phyloP scores from a whole-genome alignment of 768 basidiomycete species.

The Suillus placidus region DNA sequence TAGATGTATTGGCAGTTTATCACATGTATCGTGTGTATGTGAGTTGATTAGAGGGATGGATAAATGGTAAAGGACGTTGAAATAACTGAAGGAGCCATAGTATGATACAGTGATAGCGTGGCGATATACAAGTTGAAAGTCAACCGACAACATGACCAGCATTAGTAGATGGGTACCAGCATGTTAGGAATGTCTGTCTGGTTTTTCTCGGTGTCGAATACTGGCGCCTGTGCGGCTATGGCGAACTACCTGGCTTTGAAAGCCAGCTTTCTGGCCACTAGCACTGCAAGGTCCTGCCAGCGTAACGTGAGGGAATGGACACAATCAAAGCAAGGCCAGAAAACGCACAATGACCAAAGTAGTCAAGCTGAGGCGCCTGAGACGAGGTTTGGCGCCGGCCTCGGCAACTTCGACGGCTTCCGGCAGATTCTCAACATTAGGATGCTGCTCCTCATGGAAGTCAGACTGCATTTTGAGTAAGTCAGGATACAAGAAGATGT shows the following conservation, averaged over 20 bases:
- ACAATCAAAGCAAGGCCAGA: background rate
- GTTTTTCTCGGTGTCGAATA: background rate
- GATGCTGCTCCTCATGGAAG: constrained; percentile 17
- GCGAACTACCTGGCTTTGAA: background rate
- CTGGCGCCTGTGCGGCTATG: no score
- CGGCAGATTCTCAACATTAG: background rate
- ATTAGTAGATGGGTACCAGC: background rate
- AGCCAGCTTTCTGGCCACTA: constrained; percentile 13
- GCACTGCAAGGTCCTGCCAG: constrained; percentile 28
- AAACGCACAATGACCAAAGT: constrained; percentile 28
- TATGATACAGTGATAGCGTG: background rate
- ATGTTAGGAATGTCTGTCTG: background rate
- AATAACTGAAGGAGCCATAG: background rate
- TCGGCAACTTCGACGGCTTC: constrained; percentile 14
- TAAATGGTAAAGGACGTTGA: background rate
- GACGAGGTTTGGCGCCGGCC: constrained; percentile 7
- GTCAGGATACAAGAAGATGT: background rate
- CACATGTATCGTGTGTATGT: background rate
- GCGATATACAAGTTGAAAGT: constrained; percentile 1
- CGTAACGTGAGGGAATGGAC: constrained; percentile 9
- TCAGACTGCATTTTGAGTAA: background rate
- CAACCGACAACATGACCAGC: background rate
- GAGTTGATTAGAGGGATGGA: background rate
- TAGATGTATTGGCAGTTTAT: background rate
- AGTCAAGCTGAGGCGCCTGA: constrained; percentile 21